These are phyloP conservation scores for Pochonia chlamydosporia DNA, from an alignment of 2,329 filamentous ascomycete genomes.

Conservation along the genomic window DNA sequence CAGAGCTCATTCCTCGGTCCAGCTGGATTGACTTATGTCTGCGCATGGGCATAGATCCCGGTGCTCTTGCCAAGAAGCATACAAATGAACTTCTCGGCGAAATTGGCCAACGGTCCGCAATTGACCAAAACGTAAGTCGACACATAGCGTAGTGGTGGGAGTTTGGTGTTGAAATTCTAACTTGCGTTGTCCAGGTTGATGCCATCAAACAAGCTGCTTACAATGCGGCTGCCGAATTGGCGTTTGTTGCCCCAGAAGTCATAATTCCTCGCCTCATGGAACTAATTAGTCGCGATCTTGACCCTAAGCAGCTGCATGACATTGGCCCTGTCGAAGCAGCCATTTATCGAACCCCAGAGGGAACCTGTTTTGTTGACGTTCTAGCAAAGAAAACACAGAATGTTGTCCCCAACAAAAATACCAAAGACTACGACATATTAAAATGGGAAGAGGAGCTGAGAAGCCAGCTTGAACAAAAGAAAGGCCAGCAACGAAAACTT, in stretches of 20 bases:
- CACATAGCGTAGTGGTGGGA: neutral
- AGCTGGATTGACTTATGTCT: slow-evolving; percentile 90
- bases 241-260: slow-evolving; percentile 82
- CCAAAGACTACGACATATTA: slow-evolving; percentile 89
- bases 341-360: slow-evolving; percentile 87
- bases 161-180: slow-evolving; percentile 15
- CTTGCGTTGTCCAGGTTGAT: slow-evolving; percentile 18
- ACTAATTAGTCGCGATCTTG: slow-evolving; percentile 68
- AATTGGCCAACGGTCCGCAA: slow-evolving; percentile 47
- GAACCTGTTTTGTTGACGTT: slow-evolving; percentile 84
- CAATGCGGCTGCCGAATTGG: slow-evolving; percentile 81
- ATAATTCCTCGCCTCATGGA: slow-evolving; percentile 72
- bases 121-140: slow-evolving; percentile 44
- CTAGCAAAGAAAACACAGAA: slow-evolving; percentile 74
- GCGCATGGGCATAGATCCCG: slow-evolving; percentile 75
- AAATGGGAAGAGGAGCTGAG: slow-evolving; percentile 97
- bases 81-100: slow-evolving; percentile 61
- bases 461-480: slow-evolving; percentile 84
- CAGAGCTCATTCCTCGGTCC: slow-evolving; percentile 68
- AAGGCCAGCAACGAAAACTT: slow-evolving; percentile 84
- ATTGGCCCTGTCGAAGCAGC: slow-evolving; percentile 85
- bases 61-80: slow-evolving; percentile 62
- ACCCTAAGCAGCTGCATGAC: slow-evolving; percentile 60
- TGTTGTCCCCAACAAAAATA: slow-evolving; percentile 73
- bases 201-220: slow-evolving; percentile 65